A percentile compares a stretch with the other conserved stretches of the same genome.
Conservation (phyloP, 2,329 filamentous ascomycete genomes). For the Ilyonectria sp. region DNA sequence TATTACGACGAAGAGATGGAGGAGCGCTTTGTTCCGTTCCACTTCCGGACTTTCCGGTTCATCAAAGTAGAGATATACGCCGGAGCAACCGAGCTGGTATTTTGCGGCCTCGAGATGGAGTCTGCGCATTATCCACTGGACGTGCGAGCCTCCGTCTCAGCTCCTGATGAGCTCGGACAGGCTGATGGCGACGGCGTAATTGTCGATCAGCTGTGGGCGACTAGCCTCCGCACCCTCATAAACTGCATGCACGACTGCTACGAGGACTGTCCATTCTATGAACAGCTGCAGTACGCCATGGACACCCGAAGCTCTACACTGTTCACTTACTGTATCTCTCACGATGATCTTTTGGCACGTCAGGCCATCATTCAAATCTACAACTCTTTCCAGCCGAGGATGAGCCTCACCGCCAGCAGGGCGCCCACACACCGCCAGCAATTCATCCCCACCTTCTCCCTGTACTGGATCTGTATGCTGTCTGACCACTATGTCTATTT, state of each 20-base stretch:
- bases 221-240: slow-evolving; percentile 35
- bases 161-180: background rate
- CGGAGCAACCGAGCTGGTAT: background rate
- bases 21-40: slow-evolving; percentile 16
- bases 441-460: slow-evolving; percentile 54
- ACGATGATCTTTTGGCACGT: slow-evolving; percentile 49
- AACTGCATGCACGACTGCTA: slow-evolving; percentile 51
- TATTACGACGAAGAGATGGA: background rate
- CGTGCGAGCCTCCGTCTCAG: background rate
- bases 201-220: slow-evolving; percentile 33
- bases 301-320: slow-evolving; percentile 49
- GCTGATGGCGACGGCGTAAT: background rate
- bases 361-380: slow-evolving; percentile 49
- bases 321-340: slow-evolving; percentile 50
- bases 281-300: slow-evolving; percentile 52
- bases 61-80: slow-evolving; percentile 7
- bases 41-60: slow-evolving; percentile 23
- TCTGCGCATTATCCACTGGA: slow-evolving; percentile 15
- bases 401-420: slow-evolving; percentile 53
- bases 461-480: slow-evolving; percentile 55
- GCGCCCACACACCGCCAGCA: slow-evolving; percentile 52
- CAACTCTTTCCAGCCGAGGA: slow-evolving; percentile 35
- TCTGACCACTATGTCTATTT: slow-evolving; percentile 54
- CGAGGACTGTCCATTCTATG: slow-evolving; percentile 54
- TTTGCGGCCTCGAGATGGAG: background rate